Conservation (phyloP, 768 basidiomycete species). For the Boletus coccyginus region DNA sequence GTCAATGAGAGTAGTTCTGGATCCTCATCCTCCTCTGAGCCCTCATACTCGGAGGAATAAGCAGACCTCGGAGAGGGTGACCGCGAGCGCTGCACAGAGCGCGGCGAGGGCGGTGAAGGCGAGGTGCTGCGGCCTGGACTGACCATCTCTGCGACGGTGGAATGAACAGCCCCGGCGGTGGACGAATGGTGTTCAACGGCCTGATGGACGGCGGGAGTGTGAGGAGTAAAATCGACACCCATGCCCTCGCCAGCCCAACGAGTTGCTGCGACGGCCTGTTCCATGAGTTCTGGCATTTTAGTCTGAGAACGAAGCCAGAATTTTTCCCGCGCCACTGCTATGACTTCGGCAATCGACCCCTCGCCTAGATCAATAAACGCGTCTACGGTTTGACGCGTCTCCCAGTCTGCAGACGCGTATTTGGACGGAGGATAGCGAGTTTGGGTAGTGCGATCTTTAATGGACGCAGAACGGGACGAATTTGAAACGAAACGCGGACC, state of each 20-base stretch:
- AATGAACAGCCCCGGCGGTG: not conserved
- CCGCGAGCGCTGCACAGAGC: conserved; percentile 27
- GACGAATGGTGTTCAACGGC: conserved; percentile 7
- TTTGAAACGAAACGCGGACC: conserved; percentile 35
- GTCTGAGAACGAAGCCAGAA: conserved; percentile 66
- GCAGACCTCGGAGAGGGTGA: conserved; percentile 30
- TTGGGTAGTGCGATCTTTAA: conserved; percentile 12
- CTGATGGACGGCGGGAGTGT: conserved; percentile 13
- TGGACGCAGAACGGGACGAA: conserved; percentile 11
- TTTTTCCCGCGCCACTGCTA: conserved; percentile 64
- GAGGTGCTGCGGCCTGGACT: conserved; percentile 27
- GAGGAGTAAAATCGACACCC: conserved; percentile 30
- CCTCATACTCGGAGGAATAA: conserved; percentile 35
- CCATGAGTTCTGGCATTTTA: conserved; percentile 62
- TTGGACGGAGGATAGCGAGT: conserved; percentile 27
- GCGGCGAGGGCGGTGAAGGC: conserved; percentile 25
- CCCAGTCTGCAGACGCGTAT: conserved; percentile 52
- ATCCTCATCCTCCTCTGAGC: conserved; percentile 43
- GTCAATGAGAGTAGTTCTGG: conserved; percentile 42
- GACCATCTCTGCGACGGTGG: conserved; percentile 6
- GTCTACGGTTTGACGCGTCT: conserved; percentile 63
- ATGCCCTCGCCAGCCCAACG: conserved; percentile 40
- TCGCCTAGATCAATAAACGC: conserved; percentile 75
- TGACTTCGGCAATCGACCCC: conserved; percentile 60
- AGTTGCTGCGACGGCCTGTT: conserved; percentile 63